Evolutionary conservation across 768 basidiomycete genomes (phyloP).

Genomic region (Leucosporidium scottii): DNA sequence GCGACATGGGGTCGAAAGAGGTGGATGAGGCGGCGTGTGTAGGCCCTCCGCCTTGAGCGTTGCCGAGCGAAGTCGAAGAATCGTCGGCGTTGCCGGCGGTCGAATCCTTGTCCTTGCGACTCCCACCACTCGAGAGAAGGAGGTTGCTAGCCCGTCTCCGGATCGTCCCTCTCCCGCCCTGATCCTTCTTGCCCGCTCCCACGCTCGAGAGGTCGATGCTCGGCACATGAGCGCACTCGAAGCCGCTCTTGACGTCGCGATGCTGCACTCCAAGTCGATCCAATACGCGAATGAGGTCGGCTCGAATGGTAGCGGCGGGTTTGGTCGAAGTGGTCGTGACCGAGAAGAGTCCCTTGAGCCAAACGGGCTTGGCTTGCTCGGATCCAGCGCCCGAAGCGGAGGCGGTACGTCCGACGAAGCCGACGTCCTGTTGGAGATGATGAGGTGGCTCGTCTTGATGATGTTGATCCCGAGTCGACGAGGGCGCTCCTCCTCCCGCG

Average conservation of each 20-base stretch:
- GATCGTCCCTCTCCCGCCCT: conserved; percentile 14
- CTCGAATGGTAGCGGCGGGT: conserved; percentile 65
- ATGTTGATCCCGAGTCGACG: neutral
- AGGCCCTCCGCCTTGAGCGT: neutral
- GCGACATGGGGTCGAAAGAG: conserved; percentile 29
- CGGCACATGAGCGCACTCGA: conserved; percentile 91
- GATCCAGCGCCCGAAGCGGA: conserved; percentile 34
- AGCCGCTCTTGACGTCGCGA: conserved; percentile 79
- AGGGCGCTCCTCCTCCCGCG: neutral
- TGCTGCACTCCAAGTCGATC: conserved; percentile 95
- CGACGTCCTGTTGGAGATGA: conserved; percentile 1
- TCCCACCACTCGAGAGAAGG: conserved; percentile 1
- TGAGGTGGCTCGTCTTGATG: neutral
- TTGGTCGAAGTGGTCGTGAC: conserved; percentile 95
- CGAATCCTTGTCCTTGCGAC: conserved; percentile 10
- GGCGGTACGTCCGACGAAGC: conserved; percentile 9
- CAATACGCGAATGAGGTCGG: conserved; percentile 76
- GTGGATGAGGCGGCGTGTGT: conserved; percentile 18
- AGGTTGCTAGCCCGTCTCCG: conserved; percentile 27
- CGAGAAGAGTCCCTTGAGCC: conserved; percentile 91
- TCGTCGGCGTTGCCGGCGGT: conserved; percentile 10
- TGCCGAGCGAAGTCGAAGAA: conserved; percentile 16
- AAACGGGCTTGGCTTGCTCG: conserved; percentile 85
- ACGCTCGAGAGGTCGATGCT: conserved; percentile 84
- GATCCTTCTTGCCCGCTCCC: conserved; percentile 12